Percentiles rank a stretch among this genome's conserved stretches.
These are phyloP conservation scores for Aspergillus sp. DNA, from an alignment of 2,329 filamentous ascomycete species.

Conservation along the genomic window DNA sequence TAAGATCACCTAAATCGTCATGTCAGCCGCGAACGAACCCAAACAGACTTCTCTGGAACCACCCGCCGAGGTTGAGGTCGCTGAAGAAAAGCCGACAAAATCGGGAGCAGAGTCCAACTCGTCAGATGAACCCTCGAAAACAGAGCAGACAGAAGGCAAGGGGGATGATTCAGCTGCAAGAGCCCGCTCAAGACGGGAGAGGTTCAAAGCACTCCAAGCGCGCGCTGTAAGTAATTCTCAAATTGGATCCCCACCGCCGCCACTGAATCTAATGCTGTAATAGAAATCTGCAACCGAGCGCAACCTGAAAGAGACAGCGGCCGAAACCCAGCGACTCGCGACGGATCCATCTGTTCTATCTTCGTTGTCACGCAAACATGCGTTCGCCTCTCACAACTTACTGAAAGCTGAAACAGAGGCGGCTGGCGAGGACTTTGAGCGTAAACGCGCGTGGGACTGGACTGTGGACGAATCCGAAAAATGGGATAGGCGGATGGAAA, in stretches of 20 bases:
- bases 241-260: neutral
- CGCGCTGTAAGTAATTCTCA: conserved; percentile 56
- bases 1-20: neutral
- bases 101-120: conserved; percentile 5
- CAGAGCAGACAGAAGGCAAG: conserved; percentile 7
- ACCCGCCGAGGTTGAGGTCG: conserved; percentile 10
- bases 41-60: conserved; percentile 1
- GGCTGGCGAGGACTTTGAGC: conserved; percentile 87
- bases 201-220: conserved; percentile 84
- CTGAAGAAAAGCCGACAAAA: conserved; percentile 12
- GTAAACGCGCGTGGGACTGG: conserved; percentile 98
- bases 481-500: conserved; percentile 88
- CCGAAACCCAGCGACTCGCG: conserved; percentile 76
- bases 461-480: conserved; percentile 90
- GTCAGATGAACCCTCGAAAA: neutral
- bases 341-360: conserved; percentile 76
- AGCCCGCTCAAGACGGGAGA: conserved; percentile 66
- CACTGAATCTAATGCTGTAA: conserved; percentile 20
- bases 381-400: conserved; percentile 86
- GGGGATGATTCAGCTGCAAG: conserved; percentile 30
- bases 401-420: conserved; percentile 88
- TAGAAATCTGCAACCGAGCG: conserved; percentile 44
- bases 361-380: conserved; percentile 79
- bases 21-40: conserved; percentile 14
- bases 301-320: conserved; percentile 81